Evolutionary conservation across 768 basidiomycete species (phyloP), one percentile per base, ranked within the genome.

Genomic region (Rhodotorula kratochvilovae): DNA sequence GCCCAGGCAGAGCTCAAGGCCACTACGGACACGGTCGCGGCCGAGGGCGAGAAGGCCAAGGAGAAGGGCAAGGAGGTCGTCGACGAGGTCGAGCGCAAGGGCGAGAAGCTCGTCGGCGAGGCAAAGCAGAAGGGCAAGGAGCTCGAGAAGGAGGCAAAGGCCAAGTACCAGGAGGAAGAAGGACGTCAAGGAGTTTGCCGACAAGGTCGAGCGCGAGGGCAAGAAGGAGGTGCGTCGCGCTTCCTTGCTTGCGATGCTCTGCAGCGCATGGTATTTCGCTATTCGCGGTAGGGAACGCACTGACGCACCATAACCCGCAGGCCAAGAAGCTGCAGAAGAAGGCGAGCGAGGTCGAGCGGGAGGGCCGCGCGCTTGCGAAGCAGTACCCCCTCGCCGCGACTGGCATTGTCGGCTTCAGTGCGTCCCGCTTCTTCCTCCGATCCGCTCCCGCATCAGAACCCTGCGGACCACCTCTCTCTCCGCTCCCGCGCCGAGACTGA

Each of bases 331-430:
- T 73, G 35, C 63, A 68, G 58, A 48, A 64, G 46, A 64, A 67
- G 63, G 67, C 66, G 27, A 25, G 33, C 60, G 57, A 66, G 51
- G 50, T 68, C 54, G 73, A 74, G 66, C 56, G 42, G 54, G 73
- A 70, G 43, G 73, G 65, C 15, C 58, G 69, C 42, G 69, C 35
- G 4, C 43, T 68, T 50, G 69, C 66, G 0, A 51, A 57, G 42
- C 17, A 48, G 39, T 68, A 74, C 66, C 82, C 82, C 23, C 76
- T 75, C 43, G 81, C 81, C 16, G 79, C 79, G 8, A 79, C 80
- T 35, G 81, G 81, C 62, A 67, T 81, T 27, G 76, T 79, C 56
- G 81, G 81, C 42, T 68, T 77, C 46, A 59, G 80, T 81, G 60
- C 68, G 80, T 76, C 33, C 12, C 6, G 5, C 23, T 25, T 6